Evolutionary conservation across 805 yeast genomes (phyloP).

Genomic region (Kazachstania psychrophila): DNA sequence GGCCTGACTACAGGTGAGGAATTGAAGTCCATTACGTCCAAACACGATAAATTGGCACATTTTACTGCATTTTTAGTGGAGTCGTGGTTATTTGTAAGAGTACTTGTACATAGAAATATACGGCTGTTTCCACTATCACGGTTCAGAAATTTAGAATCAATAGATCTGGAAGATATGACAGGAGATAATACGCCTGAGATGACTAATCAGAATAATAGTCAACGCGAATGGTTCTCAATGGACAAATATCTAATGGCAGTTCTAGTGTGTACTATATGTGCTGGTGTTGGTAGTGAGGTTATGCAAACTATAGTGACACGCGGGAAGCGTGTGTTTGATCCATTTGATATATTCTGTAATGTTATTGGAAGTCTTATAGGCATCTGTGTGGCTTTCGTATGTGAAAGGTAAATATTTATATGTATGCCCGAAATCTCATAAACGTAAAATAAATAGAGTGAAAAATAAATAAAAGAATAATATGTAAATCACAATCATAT

Average conservation of each 20-base stretch:
- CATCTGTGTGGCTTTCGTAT: conserved; percentile 10
- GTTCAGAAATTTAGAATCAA: too few species aligned
- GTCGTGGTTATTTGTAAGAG: conserved; percentile 40
- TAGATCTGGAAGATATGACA: too few species aligned
- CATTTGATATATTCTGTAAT: conserved; percentile 36
- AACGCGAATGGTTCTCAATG: neutral
- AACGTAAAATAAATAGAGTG: too few species aligned
- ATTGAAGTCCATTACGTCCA: conserved; percentile 33
- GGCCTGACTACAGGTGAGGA: conserved; percentile 31
- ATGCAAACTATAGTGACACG: conserved; percentile 31
- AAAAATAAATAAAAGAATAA: too few species aligned
- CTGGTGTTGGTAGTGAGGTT: conserved; percentile 42
- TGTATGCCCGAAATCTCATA: too few species aligned
- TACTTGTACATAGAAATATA: conserved; percentile 21
- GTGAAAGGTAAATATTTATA: too few species aligned
- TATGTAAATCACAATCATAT: too few species aligned
- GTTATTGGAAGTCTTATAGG: conserved; percentile 25
- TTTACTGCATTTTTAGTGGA: conserved; percentile 38
- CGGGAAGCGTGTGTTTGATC: conserved; percentile 40
- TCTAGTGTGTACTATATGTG: conserved; percentile 38
- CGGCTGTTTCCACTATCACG: too few species aligned
- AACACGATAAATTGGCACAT: conserved; percentile 46
- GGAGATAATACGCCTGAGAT: neutral
- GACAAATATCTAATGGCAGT: conserved; percentile 29
- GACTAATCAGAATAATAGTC: neutral